Evolutionary conservation across 2,329 filamentous ascomycete genomes (phyloP), one percentile per base, ranked within the genome.

Genomic region (Plenodomus biglobosus): DNA sequence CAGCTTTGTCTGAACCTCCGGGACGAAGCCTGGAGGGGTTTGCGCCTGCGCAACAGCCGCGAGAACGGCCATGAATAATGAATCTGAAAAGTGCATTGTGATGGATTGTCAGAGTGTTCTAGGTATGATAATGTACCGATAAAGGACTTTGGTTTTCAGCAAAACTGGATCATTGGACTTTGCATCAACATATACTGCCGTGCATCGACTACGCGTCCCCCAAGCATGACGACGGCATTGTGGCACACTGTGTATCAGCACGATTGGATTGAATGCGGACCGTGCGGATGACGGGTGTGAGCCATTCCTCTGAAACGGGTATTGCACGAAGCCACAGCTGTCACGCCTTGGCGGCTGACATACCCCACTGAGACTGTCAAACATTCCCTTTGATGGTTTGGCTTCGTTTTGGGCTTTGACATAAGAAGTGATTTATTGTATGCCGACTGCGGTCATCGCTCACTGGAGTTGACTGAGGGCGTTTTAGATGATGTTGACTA

Each of bases 1-100:
- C 10, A 70, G 50, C 42, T 66, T 65, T 17, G 48, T 64, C 18
- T 55, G 56, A 20, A 58, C 60, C 7, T 56, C 32, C 8, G 68
- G 68, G 10, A 46, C 60, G 39, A 71, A 71, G 30, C 61, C 65
- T 40, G 50, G 16, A 7, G 68, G 68, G 19, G 60, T 65, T 55
- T 71, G 68, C 48, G 67, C 66, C 52, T 59, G 66, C 44, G 58
- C 62, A 48, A 65, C 36, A 43, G 60, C 44, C 10, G 53, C 52
- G 41, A 68, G 39, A 36, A 56, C 58, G 16, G 55, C 63, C 11
- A 64, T 27, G 2, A 69, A 11, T 18, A 69, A 8, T 18, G 64
- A 60, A 17, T 58, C 51, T 24, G 52, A 41, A 46, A 67, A 56
- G 39, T 64, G 48, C 66, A 69, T 37, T 18, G 3, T 37, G 18